Base-by-base conservation (phyloP, 2,329 filamentous ascomycete species). In the Fonsecaea pugnacius region DNA sequence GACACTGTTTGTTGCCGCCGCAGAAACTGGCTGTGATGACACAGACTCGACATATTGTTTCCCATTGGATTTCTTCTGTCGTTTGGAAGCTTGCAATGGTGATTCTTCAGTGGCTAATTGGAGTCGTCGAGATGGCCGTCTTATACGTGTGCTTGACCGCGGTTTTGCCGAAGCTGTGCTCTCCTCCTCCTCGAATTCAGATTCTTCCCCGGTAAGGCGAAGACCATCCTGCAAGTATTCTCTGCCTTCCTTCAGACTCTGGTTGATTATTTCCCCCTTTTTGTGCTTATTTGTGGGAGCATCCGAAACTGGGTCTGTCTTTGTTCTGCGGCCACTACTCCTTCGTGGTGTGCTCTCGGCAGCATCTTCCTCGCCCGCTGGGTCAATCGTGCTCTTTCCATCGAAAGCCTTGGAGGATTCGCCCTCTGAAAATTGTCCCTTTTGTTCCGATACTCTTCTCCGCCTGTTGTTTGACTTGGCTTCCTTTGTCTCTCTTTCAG, bases 111-210 rank as follows among this genome's bases (percentile, higher is more conserved):
- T n/a, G 5, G 35, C 18, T 40, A 51, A 27, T 33, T n/a, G 7
- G n/a, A 43, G 38, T 12, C 56, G 50, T 35, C 55, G 57, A 27
- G 59, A 52, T 8, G 55, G 50, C 38, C 58, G 53, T 43, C 66
- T 56, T 12, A 55, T 32, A 14, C 62, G 53, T 38, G 57, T 58
- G 24, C 65, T 64, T 6, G 67, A 63, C 21, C 64, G 53, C 21
- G 40, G 52, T 27, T 53, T 46, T 30, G 60, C 43, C n/a, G 18
- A n/a, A 14, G 50, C n/a, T 10, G 21, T 33, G 18, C 9, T 33
- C 24, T 65, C 43, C n/a, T 38, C 33, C 14, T 55, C 12, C 5
- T 57, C 40, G 24, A 57, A 21, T 32, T 60, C 18, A 16, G 57
- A 33, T 6, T 52, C 40, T 14, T 12, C 24, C 9, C 21, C 35